Evolutionary conservation across 1,284 basidiomycete genomes (phyloP).

Genomic region (Apiotrichum domesticum): DNA sequence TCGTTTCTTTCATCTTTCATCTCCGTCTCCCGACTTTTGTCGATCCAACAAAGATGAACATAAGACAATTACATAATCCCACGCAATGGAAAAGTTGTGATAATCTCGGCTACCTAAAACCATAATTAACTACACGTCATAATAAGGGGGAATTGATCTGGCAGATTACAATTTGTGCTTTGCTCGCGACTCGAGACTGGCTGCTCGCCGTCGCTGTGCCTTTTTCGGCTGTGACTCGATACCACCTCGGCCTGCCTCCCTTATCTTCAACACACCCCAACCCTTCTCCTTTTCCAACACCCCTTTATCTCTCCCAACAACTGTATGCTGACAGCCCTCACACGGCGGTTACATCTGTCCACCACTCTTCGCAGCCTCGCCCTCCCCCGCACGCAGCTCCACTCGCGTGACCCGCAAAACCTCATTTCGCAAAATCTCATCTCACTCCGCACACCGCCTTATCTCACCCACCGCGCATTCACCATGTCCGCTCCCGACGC

Average conservation of each 20-base stretch:
- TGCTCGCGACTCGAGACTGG: too few species aligned
- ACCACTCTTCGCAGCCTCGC: constrained; percentile 1
- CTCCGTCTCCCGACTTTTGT: not conserved
- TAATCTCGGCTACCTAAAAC: too few species aligned
- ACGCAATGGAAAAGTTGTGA: too few species aligned
- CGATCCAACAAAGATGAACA: not conserved
- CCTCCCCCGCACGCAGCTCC: not conserved
- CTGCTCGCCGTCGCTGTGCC: too few species aligned
- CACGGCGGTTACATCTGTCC: not conserved
- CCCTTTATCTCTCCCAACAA: not conserved
- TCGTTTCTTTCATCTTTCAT: too few species aligned
- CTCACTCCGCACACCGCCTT: not conserved
- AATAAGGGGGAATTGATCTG: too few species aligned
- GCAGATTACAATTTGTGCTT: too few species aligned
- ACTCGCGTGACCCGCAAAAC: not conserved
- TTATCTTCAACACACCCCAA: not conserved
- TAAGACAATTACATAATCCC: too few species aligned
- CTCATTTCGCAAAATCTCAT: not conserved
- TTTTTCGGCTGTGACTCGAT: too few species aligned
- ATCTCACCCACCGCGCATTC: constrained; percentile 15
- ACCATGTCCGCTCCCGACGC: constrained; percentile 44
- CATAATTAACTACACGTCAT: too few species aligned
- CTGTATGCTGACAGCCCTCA: constrained; percentile 20
- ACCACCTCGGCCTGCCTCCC: too few species aligned
- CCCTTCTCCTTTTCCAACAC: not conserved